These are phyloP conservation scores for Deuterostichococcus epilithicus DNA, from an alignment of 139 green algal species.

Conservation along the genomic window DNA sequence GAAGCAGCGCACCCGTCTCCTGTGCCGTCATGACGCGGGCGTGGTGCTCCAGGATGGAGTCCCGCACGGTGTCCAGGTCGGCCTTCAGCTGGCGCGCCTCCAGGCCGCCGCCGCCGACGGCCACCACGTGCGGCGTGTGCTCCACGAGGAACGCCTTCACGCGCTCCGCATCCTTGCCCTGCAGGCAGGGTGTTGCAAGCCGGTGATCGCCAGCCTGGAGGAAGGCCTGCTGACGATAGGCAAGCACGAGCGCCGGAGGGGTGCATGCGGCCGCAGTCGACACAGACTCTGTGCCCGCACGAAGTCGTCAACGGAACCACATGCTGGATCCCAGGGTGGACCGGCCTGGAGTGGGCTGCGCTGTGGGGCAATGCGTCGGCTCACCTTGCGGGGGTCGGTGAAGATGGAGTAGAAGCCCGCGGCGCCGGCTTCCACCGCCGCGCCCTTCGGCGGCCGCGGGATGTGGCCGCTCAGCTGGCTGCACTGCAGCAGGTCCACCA, in stretches of 20 bases:
- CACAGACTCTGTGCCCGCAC: neutral
- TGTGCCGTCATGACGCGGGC: slow-evolving; percentile 14
- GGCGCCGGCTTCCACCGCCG: too few relatives aligned
- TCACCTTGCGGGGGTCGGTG: slow-evolving; percentile 43
- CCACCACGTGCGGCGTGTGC: slow-evolving; percentile 74
- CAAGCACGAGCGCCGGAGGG: neutral
- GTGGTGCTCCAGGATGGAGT: slow-evolving; percentile 55
- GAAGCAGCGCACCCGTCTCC: neutral
- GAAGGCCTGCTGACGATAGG: neutral
- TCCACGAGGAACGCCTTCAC: slow-evolving; percentile 68
- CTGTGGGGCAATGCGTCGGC: neutral
- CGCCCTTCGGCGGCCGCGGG: neutral
- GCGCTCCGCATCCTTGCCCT: slow-evolving; percentile 31
- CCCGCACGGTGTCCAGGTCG: slow-evolving; percentile 55
- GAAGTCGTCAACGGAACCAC: neutral
- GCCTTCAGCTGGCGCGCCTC: slow-evolving; percentile 53
- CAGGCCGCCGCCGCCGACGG: slow-evolving; percentile 60
- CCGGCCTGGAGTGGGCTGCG: neutral
- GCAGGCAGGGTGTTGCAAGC: neutral
- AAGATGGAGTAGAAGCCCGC: slow-evolving; percentile 28
- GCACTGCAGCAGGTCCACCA: slow-evolving; percentile 57
- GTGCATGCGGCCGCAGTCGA: neutral
- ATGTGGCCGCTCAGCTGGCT: slow-evolving; percentile 9
- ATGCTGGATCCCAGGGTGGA: too few relatives aligned
- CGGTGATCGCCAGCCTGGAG: neutral